Evolutionary conservation across 2,329 filamentous ascomycete species (phyloP).

Genomic region (Calonectria pauciramosa): DNA sequence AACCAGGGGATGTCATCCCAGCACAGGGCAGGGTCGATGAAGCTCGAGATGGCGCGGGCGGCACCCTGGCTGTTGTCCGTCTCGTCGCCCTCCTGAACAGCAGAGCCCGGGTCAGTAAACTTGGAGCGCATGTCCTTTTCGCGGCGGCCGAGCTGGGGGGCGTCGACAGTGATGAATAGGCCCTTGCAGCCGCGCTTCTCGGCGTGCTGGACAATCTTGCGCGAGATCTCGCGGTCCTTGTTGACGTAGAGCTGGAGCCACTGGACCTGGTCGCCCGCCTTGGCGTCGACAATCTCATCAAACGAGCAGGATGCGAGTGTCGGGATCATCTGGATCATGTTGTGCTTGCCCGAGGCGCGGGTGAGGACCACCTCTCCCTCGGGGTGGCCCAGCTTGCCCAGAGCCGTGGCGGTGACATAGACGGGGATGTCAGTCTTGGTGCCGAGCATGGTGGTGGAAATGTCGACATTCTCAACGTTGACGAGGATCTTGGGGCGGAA

Average conservation of each 20-base stretch:
- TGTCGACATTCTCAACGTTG: conserved; percentile 89
- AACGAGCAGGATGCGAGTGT: conserved; percentile 97
- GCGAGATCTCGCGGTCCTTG: conserved; percentile 92
- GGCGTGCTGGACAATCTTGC: conserved; percentile 90
- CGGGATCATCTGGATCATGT: conserved; percentile 98
- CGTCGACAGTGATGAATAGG: conserved; percentile 98
- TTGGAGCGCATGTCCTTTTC: conserved; percentile 99
- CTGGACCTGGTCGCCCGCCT: conserved; percentile 83
- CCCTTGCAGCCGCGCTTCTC: conserved; percentile 93
- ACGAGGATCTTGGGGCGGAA: conserved; percentile 92
- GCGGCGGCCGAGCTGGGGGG: conserved; percentile 91
- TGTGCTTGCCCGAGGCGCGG: conserved; percentile 84
- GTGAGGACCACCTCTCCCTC: conserved; percentile 96
- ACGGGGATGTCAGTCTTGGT: conserved; percentile 88
- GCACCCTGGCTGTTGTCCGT: conserved; percentile 94
- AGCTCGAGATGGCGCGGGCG: conserved; percentile 92
- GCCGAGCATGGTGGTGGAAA: conserved; percentile 93
- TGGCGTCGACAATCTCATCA: conserved; percentile 94
- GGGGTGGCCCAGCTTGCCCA: conserved; percentile 93
- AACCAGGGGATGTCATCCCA: conserved; percentile 99
- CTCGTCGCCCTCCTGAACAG: conserved; percentile 81
- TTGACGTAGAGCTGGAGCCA: conserved; percentile 99
- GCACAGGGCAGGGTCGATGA: conserved; percentile 93
- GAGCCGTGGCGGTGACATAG: conserved; percentile 95
- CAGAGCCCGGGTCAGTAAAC: conserved; percentile 85